These are phyloP conservation scores for Colletotrichum brevisporum DNA, from an alignment of 2,329 filamentous ascomycete species.

Conservation along the genomic window DNA sequence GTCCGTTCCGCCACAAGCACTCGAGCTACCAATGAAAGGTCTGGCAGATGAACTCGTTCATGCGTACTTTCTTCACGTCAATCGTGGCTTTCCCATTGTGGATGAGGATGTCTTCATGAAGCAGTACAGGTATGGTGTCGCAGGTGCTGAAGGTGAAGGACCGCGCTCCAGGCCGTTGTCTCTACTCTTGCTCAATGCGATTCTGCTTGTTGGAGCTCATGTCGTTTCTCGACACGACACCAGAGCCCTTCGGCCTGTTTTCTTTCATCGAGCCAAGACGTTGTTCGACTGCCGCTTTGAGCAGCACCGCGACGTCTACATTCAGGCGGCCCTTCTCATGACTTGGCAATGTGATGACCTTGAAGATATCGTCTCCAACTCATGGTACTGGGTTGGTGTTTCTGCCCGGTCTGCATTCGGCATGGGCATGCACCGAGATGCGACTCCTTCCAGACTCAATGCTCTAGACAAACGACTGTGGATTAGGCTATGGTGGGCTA, in stretches of 20 bases:
- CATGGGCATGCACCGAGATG: conserved; percentile 65
- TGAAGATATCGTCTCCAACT: conserved; percentile 68
- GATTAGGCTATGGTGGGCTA: conserved; percentile 56
- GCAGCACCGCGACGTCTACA: conserved; percentile 65
- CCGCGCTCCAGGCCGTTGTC: conserved; percentile 52
- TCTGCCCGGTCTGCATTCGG: conserved; percentile 66
- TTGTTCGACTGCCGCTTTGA: conserved; percentile 68
- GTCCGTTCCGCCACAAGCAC: conserved; percentile 60
- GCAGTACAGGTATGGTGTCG: conserved; percentile 64
- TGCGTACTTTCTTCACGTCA: conserved; percentile 65
- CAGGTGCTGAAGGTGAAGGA: conserved; percentile 47
- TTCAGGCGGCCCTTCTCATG: conserved; percentile 68
- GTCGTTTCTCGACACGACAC: conserved; percentile 58
- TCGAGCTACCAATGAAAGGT: conserved; percentile 62
- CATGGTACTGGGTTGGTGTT: conserved; percentile 66
- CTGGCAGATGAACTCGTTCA: conserved; percentile 64
- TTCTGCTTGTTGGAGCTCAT: conserved; percentile 66
- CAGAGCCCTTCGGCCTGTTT: conserved; percentile 56
- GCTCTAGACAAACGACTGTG: conserved; percentile 52
- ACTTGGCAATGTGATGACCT: conserved; percentile 70
- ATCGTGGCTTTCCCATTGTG: conserved; percentile 65
- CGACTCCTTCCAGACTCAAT: conserved; percentile 47
- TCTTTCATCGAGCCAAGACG: conserved; percentile 67
- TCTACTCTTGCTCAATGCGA: conserved; percentile 63
- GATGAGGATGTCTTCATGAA: conserved; percentile 66